Base-by-base conservation (phyloP, 106 monocot genomes). In the Platanthera zijinensis region DNA sequence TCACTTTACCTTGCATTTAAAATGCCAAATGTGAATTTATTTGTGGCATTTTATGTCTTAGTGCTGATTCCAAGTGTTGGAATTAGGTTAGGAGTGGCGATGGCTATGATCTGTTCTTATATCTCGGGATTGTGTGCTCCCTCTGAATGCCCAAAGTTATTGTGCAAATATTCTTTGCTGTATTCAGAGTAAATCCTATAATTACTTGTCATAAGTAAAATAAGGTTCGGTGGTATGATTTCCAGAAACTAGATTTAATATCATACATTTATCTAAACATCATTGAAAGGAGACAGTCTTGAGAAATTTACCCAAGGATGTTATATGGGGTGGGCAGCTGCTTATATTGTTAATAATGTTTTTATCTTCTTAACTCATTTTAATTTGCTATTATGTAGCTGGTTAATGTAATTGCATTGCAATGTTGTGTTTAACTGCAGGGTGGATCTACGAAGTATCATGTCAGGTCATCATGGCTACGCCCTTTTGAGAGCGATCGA, bases 361-460 rank as follows among this genome's bases (percentile, higher is more conserved):
- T 70, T 4, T 70, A 70, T 70, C 10, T 45, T 69, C 45, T 50
- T 72, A 28, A 48, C 56, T 25, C 18, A 5, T 46, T 80, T 0
- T 39, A 2, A 59, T 66, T 52, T 52, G 12, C 10, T 51, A 74
- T 17, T 64, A 39, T 61, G 4, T 73, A 19, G 18, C 22, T 73
- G 48, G 17, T 62, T 57, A 48, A 51, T 74, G 48, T 69, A 12
- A 51, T 73, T 77, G 59, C 6, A 81, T 59, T 22, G 45, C 66
- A 66, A 22, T 79, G 14, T n/a, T 84, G 69, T 89, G 77, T 28
- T 47, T 71, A 9, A 77, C n/a, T 78, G 52, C 82, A 96, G 93
- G 91, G 97, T 78, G 97, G 97, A 78, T 87, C 97, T 1, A 82
- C 87, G 62, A 97, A 92, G 69, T 97, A 97, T 82, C 97, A 94